Base-by-base conservation (phyloP, 345 rosid species). In the Triadica sebifera region DNA sequence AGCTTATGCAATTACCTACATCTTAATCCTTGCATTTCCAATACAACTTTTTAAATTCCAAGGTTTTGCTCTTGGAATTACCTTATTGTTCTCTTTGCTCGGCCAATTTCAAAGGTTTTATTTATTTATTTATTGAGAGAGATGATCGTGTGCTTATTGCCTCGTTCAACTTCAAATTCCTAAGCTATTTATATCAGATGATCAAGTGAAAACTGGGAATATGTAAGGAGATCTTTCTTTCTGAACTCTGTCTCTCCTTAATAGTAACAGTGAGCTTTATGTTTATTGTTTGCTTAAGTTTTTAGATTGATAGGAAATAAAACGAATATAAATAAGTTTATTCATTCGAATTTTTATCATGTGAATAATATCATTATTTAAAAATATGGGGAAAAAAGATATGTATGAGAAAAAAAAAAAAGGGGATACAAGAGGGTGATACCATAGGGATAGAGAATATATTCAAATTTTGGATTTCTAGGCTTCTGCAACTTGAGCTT, bases 401-500 rank as follows among this genome's bases (percentile, higher is more conserved):
- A 43, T 43, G 8, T 43, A 43, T 43, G 47, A 43, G 10, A 2
- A 5, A 51, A 13, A 34, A 37, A 11, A 7, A 0, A 0, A 64
- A 7, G 29, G 37, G 8, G 13, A 41, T 20, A 20, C 8, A 43
- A 62, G 37, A 6, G 45, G 19, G 66, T 34, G 64, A 12, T 4
- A 38, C 49, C 34, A 43, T 29, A 29, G 34, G 34, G 2, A 29
- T 29, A 29, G 34, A 1, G 34, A 29, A 29, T 29, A 29, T 29
- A 29, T 29, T 1, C 34, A 29, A 29, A 29, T 1, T 37, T 66
- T 16, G 7, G 52, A 55, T 3, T 43, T 57, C 62, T 78, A 85
- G 65, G 88, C 88, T 85, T 86, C 91, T 58, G 85, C 86, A 1
- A 73, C 78, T 71, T 83, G 87, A 80, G 86, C 76, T 82, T 82